phyloP scores from a whole-genome alignment of 208 protist species.

The Trypanosoma grayi region DNA sequence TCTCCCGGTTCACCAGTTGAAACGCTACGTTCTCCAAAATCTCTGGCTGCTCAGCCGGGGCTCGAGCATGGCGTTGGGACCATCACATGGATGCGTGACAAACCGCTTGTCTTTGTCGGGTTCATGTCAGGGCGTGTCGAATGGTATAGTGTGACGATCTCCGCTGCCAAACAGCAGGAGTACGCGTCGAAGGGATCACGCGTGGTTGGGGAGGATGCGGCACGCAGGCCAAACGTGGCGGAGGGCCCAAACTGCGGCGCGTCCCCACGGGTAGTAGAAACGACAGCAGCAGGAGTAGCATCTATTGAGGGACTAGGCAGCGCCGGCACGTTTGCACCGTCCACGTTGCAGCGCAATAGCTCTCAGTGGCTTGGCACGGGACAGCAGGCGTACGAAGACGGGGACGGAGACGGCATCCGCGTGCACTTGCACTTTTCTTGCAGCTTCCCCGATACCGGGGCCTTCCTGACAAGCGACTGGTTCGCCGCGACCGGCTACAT shows the following conservation, averaged over 20 bases:
- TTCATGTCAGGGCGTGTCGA: constrained; percentile 59
- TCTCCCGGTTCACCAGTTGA: background rate
- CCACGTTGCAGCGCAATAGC: background rate
- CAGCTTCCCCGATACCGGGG: constrained; percentile 39
- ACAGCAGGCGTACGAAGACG: constrained; percentile 20
- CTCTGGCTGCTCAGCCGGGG: background rate
- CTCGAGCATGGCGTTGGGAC: constrained; percentile 32
- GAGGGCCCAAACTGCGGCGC: background rate
- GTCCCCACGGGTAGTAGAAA: background rate
- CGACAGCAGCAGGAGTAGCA: background rate
- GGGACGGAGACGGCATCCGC: constrained; percentile 34
- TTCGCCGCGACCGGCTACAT: constrained; percentile 59
- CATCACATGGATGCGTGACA: constrained; percentile 84
- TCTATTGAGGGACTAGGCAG: background rate
- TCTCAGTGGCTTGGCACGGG: background rate
- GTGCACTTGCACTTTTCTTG: constrained; percentile 31
- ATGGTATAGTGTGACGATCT: constrained; percentile 74
- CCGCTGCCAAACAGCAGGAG: constrained; percentile 24
- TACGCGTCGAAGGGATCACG: background rate
- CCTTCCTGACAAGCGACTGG: constrained; percentile 70
- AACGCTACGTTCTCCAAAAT: background rate
- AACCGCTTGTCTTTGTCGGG: constrained; percentile 77
- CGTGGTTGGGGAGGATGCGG: background rate
- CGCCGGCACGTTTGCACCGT: background rate
- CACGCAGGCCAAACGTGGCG: background rate